Percentiles rank a stretch among this genome's conserved stretches.
Evolutionary conservation across 2,329 filamentous ascomycete species (phyloP).

Genomic region (Tricladium varicosporioides): DNA sequence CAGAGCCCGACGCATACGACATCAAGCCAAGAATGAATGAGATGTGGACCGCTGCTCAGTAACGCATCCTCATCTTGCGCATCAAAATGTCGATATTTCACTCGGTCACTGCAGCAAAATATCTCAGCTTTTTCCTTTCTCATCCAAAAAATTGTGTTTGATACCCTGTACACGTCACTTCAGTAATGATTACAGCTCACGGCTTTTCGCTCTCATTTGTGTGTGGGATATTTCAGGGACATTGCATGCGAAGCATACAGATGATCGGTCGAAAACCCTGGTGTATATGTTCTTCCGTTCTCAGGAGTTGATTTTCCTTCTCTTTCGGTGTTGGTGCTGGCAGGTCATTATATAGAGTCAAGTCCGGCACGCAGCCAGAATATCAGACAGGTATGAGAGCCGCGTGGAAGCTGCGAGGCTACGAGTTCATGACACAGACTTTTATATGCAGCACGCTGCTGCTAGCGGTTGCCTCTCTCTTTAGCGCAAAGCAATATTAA

Average conservation of each 20-base stretch:
- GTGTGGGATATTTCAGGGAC: conserved; percentile 12
- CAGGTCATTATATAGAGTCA: not conserved
- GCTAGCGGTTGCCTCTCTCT: too few relatives aligned
- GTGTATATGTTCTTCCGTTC: not conserved
- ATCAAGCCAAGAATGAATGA: conserved; percentile 56
- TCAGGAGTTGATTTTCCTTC: not conserved
- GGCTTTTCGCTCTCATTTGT: conserved; percentile 11
- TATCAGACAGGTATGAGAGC: not conserved
- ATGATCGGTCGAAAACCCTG: not conserved
- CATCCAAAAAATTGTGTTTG: conserved; percentile 18
- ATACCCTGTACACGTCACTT: conserved; percentile 32
- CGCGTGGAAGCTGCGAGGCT: not conserved
- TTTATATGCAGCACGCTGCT: not conserved
- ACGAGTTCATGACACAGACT: not conserved
- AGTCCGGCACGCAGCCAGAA: not conserved
- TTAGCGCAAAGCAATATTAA: too few relatives aligned
- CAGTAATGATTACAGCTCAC: conserved; percentile 3
- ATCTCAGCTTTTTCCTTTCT: conserved; percentile 8
- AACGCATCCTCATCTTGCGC: conserved; percentile 17
- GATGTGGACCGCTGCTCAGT: conserved; percentile 52
- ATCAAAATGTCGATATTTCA: not conserved
- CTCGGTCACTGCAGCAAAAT: not conserved
- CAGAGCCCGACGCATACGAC: conserved; percentile 67
- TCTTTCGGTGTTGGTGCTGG: not conserved
- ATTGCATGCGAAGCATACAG: conserved; percentile 17